phyloP scores from a whole-genome alignment of 164 flowering plant genomes.

The Saururus chinensis region DNA sequence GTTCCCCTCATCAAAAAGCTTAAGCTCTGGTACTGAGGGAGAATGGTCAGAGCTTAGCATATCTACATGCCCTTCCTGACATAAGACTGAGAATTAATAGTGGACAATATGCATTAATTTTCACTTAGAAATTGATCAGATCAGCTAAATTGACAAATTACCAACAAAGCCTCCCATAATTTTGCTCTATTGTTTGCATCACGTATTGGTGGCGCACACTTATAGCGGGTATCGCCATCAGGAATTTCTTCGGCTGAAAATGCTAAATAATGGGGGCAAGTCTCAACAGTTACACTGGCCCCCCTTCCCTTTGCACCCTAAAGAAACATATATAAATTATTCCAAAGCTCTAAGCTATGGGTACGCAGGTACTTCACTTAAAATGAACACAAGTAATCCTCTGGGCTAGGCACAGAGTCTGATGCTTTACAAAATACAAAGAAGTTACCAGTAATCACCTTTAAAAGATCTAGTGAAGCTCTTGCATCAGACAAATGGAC shows the following conservation, averaged over 20 bases:
- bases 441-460: conserved; percentile 26
- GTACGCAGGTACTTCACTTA: no score
- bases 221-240: conserved; percentile 93
- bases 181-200: conserved; percentile 63
- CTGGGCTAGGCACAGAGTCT: no score
- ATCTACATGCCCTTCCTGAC: conserved; percentile 79
- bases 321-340: conserved; percentile 7
- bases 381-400: no score
- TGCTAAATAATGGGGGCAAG: conserved; percentile 94
- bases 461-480: conserved; percentile 65
- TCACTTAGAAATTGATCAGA: background rate
- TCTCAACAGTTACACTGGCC: conserved; percentile 81
- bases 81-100: conserved; percentile 5
- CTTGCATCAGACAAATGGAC: conserved; percentile 92
- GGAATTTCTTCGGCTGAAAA: conserved; percentile 88
- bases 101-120: background rate
- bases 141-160: background rate
- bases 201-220: conserved; percentile 94
- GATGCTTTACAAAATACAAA: no score
- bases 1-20: conserved; percentile 67
- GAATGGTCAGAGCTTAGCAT: conserved; percentile 98
- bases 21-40: conserved; percentile 79
- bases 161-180: conserved; percentile 81
- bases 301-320: conserved; percentile 76
- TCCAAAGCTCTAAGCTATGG: no score